These are phyloP conservation scores for Protoeuglena noctilucae DNA, from an alignment of 139 green algal genomes.

Conservation along the genomic window DNA sequence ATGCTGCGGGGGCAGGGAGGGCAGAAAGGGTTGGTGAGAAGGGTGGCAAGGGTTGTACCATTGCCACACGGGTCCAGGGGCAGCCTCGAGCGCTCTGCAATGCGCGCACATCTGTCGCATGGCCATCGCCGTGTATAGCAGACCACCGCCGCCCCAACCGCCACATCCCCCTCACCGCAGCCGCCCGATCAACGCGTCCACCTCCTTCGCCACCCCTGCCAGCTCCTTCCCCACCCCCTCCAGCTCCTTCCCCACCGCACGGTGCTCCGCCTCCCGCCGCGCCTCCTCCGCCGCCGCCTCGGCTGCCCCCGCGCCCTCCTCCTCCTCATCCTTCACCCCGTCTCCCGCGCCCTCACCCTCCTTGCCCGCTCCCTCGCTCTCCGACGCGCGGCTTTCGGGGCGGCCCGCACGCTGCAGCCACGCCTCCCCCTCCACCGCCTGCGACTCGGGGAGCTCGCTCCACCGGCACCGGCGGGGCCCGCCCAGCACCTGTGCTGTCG, in stretches of 20 bases:
- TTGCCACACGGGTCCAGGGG: no score
- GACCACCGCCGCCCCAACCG: neutral
- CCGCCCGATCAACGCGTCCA: neutral
- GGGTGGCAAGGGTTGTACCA: no score
- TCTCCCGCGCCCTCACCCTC: conserved; percentile 7
- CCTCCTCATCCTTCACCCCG: neutral
- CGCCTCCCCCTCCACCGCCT: neutral
- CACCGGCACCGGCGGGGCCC: conserved; percentile 15
- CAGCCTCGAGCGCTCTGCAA: no score
- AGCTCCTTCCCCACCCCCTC: neutral
- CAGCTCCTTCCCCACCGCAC: neutral
- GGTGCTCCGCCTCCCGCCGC: neutral
- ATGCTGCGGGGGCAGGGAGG: no score
- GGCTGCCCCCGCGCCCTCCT: neutral
- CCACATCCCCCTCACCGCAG: neutral
- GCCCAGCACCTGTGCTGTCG: conserved; percentile 34
- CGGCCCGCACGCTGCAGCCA: neutral
- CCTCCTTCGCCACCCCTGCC: neutral
- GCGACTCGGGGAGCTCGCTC: conserved; percentile 10
- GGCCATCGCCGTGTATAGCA: no score
- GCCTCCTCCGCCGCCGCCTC: neutral
- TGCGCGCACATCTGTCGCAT: no score
- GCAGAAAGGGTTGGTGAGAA: no score
- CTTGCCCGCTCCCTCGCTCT: neutral
- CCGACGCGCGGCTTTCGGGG: conserved; percentile 1